These are phyloP conservation scores for Pyricularia grisea DNA, from an alignment of 2,329 filamentous ascomycete genomes.

Conservation along the genomic window DNA sequence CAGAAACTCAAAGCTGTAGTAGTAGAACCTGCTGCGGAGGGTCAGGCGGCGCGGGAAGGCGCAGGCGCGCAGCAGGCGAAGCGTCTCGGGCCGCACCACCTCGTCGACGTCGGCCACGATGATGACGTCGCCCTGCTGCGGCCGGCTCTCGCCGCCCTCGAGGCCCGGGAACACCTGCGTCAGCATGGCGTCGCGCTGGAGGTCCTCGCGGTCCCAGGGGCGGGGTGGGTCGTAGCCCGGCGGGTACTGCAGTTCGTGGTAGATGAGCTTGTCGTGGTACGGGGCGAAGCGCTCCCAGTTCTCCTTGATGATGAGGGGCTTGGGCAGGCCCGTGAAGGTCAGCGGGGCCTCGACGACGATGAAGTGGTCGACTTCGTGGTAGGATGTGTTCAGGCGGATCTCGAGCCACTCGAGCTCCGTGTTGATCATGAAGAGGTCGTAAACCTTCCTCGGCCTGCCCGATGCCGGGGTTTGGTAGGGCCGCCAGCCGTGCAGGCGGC, in stretches of 20 bases:
- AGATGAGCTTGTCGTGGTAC: constrained; percentile 52
- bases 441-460: constrained; percentile 34
- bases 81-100: constrained; percentile 41
- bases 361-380: constrained; percentile 53
- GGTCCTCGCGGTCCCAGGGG: constrained; percentile 38
- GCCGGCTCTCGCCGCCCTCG: constrained; percentile 21
- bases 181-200: constrained; percentile 45
- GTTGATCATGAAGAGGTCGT: constrained; percentile 54
- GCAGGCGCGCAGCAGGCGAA: constrained; percentile 39
- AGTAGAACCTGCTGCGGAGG: constrained; percentile 42
- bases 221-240: constrained; percentile 27
- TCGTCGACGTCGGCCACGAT: constrained; percentile 54
- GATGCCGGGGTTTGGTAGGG: constrained; percentile 18
- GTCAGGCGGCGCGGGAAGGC: constrained; percentile 42
- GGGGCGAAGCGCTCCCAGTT: constrained; percentile 40
- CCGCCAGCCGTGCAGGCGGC: constrained; percentile 27
- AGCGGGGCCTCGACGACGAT: constrained; percentile 49
- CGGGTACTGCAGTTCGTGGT: constrained; percentile 41
- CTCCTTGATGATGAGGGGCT: constrained; percentile 42
- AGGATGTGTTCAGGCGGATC: constrained; percentile 49
- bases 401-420: constrained; percentile 58
- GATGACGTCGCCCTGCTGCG: constrained; percentile 42
- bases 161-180: constrained; percentile 44
- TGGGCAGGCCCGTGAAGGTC: constrained; percentile 48
- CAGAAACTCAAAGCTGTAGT: constrained; percentile 48